Conservation (phyloP, 2,329 filamentous ascomycete genomes). For the Stagonosporopsis rhizophila region DNA sequence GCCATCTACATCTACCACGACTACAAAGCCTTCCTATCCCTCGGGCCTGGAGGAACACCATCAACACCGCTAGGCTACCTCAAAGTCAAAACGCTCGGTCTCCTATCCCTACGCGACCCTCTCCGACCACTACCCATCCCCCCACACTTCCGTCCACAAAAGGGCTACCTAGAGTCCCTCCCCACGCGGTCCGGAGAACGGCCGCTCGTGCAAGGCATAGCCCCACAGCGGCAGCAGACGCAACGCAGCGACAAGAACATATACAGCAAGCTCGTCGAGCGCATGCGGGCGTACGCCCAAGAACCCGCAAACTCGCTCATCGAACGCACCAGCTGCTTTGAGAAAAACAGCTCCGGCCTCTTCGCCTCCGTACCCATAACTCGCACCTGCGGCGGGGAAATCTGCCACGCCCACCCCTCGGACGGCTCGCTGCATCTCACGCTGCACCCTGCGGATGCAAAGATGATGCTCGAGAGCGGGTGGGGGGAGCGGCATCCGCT, state of each 20-base stretch:
- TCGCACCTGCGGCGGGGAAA: slow-evolving; percentile 78
- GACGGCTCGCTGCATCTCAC: slow-evolving; percentile 82
- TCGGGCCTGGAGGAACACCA: slow-evolving; percentile 83
- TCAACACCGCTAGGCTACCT: slow-evolving; percentile 76
- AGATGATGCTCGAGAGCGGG: slow-evolving; percentile 72
- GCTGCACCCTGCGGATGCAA: slow-evolving; percentile 79
- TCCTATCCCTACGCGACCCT: slow-evolving; percentile 76
- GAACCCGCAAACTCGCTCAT: slow-evolving; percentile 41
- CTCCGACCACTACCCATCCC: slow-evolving; percentile 65
- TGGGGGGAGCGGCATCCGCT: slow-evolving; percentile 78
- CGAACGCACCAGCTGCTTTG: slow-evolving; percentile 74
- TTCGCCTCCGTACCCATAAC: slow-evolving; percentile 73
- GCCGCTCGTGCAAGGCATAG: slow-evolving; percentile 75
- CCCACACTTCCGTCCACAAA: slow-evolving; percentile 58
- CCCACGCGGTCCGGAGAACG: slow-evolving; percentile 69
- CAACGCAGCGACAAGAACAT: slow-evolving; percentile 66
- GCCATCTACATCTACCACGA: slow-evolving; percentile 66
- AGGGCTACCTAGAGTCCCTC: slow-evolving; percentile 67
- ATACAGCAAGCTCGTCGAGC: slow-evolving; percentile 42
- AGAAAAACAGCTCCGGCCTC: slow-evolving; percentile 80
- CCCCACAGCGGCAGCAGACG: slow-evolving; percentile 79
- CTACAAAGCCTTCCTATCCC: slow-evolving; percentile 75
- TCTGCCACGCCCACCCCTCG: slow-evolving; percentile 79
- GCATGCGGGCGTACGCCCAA: slow-evolving; percentile 30
- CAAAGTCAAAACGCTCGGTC: slow-evolving; percentile 72